Conservation (phyloP, 2,329 filamentous ascomycete genomes). For the Ophiostoma pallidulum region DNA sequence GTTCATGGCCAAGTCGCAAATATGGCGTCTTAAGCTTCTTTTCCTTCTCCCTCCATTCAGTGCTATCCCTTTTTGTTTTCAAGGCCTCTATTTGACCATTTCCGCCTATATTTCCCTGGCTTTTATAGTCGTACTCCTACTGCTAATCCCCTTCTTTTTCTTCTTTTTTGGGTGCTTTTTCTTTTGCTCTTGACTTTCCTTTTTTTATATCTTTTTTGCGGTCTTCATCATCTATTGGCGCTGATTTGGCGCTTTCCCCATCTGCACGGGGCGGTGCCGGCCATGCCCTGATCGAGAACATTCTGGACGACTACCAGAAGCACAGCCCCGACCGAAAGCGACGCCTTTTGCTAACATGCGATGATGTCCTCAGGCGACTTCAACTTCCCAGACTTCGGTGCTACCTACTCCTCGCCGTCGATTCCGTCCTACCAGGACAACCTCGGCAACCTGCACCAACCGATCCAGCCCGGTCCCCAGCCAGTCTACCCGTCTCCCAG, state of each 20-base stretch:
- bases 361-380: slow-evolving; percentile 48
- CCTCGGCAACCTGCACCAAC: slow-evolving; percentile 31
- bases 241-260: slow-evolving; percentile 12
- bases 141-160: not conserved
- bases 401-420: slow-evolving; percentile 41
- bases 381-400: slow-evolving; percentile 45
- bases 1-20: slow-evolving; percentile 1
- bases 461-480: slow-evolving; percentile 44
- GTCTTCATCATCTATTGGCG: not conserved
- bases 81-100: not conserved
- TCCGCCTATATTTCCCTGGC: not conserved
- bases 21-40: not conserved
- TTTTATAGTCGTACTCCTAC: slow-evolving; percentile 7
- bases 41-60: not conserved
- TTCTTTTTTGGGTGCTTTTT: not conserved
- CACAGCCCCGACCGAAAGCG: not conserved
- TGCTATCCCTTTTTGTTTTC: not conserved
- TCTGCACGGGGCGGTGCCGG: slow-evolving; percentile 11
- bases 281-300: slow-evolving; percentile 11
- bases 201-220: not conserved
- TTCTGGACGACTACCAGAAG: not conserved
- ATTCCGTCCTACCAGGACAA: slow-evolving; percentile 36
- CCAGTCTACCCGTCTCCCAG: slow-evolving; percentile 30
- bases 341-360: slow-evolving; percentile 31
- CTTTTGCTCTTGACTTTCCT: not conserved